Percentiles rank a stretch among this genome's conserved stretches.
Evolutionary conservation across 495 filamentous ascomycete genomes (phyloP).

Genomic region (Penicillium macrosclerotiorum): DNA sequence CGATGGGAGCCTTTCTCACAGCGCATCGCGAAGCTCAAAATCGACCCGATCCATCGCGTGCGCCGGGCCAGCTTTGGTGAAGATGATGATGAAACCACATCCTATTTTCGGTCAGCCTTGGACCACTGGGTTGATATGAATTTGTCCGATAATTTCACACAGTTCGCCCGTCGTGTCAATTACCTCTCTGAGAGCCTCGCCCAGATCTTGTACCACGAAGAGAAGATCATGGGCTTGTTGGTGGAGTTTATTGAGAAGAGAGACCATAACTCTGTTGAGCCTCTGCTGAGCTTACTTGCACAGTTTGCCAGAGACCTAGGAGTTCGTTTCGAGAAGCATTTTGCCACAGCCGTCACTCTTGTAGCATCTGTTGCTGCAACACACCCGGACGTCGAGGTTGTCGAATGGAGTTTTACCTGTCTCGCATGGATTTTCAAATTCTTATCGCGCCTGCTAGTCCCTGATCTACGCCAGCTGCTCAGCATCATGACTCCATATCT

Average conservation of each 20-base stretch:
- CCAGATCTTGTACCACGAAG: constrained; percentile 84
- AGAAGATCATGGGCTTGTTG: constrained; percentile 76
- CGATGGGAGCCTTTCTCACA: constrained; percentile 89
- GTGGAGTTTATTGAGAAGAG: constrained; percentile 73
- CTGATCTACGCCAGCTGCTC: constrained; percentile 80
- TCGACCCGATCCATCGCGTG: constrained; percentile 87
- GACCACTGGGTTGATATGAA: constrained; percentile 91
- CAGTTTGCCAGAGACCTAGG: constrained; percentile 93
- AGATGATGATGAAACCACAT: constrained; percentile 67
- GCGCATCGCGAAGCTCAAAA: constrained; percentile 88
- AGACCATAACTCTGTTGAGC: constrained; percentile 76
- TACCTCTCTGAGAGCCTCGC: constrained; percentile 84
- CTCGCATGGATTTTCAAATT: constrained; percentile 98
- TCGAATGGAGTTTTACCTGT: constrained; percentile 95
- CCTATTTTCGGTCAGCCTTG: constrained; percentile 78
- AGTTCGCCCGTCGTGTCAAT: constrained; percentile 68
- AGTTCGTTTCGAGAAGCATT: constrained; percentile 83
- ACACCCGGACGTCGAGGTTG: constrained; percentile 68
- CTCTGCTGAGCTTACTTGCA: constrained; percentile 76
- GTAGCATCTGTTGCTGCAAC: constrained; percentile 63
- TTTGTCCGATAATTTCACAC: constrained; percentile 72
- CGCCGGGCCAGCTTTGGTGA: constrained; percentile 75
- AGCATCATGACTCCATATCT: constrained; percentile 81
- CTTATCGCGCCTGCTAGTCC: constrained; percentile 77
- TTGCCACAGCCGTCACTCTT: constrained; percentile 65